Evolutionary conservation across 306 rosid species (phyloP).

Genomic region (Ochetophila trinervis): DNA sequence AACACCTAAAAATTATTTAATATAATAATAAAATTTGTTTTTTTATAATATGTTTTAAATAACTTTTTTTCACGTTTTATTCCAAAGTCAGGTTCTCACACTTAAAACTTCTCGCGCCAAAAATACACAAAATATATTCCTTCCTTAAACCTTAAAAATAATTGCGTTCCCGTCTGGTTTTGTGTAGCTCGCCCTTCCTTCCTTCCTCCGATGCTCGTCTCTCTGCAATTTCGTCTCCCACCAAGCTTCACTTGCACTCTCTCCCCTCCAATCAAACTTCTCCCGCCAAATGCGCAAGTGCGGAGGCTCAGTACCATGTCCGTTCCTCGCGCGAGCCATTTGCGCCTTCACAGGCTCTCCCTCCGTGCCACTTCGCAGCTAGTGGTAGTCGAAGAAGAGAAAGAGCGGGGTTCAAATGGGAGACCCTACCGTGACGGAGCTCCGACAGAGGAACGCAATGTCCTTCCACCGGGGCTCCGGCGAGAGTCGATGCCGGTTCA

Average conservation of each 20-base stretch:
- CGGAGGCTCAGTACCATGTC: neutral
- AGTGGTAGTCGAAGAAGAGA: neutral
- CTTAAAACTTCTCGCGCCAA: too few species aligned
- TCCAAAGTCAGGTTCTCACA: too few species aligned
- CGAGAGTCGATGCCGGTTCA: conserved; percentile 56
- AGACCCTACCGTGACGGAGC: neutral
- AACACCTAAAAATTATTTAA: too few species aligned
- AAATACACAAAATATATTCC: neutral
- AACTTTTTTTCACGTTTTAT: too few species aligned
- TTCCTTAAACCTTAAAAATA: neutral
- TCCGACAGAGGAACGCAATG: neutral
- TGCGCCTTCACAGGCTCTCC: neutral
- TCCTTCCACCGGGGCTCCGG: conserved; percentile 18
- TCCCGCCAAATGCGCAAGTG: neutral
- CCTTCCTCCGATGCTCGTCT: neutral
- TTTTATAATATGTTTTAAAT: too few species aligned
- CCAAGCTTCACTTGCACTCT: neutral
- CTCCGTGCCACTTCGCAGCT: conserved; percentile 2
- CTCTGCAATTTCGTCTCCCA: neutral
- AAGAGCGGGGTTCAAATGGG: neutral
- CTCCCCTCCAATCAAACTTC: neutral
- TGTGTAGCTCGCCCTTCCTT: too few species aligned
- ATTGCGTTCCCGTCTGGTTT: neutral
- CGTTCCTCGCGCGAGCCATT: neutral
- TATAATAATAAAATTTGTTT: too few species aligned